These are phyloP conservation scores for Starmerella geochares DNA, from an alignment of 805 yeast genomes.

Conservation along the genomic window DNA sequence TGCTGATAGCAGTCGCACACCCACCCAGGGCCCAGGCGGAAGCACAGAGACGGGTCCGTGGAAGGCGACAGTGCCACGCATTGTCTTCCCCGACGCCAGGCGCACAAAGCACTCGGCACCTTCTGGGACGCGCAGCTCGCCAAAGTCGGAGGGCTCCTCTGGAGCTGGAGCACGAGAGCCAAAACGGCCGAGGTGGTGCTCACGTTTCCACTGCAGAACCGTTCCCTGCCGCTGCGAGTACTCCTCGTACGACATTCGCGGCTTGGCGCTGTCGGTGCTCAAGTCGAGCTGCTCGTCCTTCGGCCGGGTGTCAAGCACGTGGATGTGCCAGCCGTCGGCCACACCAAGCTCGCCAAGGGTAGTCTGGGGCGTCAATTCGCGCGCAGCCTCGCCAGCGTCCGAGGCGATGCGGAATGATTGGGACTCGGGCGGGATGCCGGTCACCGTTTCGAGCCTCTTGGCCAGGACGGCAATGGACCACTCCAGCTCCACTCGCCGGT, in stretches of 20 bases:
- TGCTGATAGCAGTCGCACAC: slow-evolving; percentile 77
- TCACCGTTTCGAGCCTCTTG: slow-evolving; percentile 50
- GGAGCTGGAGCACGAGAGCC: slow-evolving; percentile 31
- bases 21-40: slow-evolving; percentile 51
- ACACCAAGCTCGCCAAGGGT: slow-evolving; percentile 26
- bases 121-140: slow-evolving; percentile 13
- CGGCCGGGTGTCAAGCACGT: slow-evolving; percentile 40
- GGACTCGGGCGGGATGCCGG: slow-evolving; percentile 56
- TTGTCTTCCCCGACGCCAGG: slow-evolving; percentile 36
- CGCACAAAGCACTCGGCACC: slow-evolving; percentile 29
- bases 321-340: slow-evolving; percentile 38
- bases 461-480: slow-evolving; percentile 52
- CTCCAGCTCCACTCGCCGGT: slow-evolving; percentile 50
- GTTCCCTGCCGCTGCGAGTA: slow-evolving; percentile 53
- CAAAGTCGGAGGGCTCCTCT: slow-evolving; percentile 10
- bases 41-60: slow-evolving; percentile 61
- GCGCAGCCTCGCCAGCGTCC: slow-evolving; percentile 4
- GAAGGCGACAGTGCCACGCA: slow-evolving; percentile 56
- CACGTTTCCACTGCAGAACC: slow-evolving; percentile 67
- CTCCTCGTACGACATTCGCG: slow-evolving; percentile 46
- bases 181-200: slow-evolving; percentile 60
- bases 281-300: slow-evolving; percentile 29
- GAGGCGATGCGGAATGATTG: slow-evolving; percentile 34
- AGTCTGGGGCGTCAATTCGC: slow-evolving; percentile 1
- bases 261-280: slow-evolving; percentile 33